Conservation (phyloP, 108 stramenopile genomes). For the Epipyxis sp. region DNA sequence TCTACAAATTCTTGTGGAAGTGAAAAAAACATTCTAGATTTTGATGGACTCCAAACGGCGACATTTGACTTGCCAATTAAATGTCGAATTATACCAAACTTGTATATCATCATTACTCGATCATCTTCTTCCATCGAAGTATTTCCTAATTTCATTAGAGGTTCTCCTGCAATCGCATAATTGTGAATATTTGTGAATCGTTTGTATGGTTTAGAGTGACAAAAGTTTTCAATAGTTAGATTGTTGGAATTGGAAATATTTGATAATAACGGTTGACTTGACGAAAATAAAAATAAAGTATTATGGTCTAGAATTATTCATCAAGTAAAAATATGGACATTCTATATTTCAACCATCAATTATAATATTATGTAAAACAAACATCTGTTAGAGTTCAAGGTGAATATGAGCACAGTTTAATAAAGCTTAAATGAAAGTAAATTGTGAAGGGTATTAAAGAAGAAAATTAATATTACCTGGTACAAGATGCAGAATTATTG, state of each 20-base stretch:
- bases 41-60: not conserved
- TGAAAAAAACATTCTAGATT: not conserved
- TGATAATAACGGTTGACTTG: no score
- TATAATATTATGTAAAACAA: no score
- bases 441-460: not conserved
- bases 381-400: no score
- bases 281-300: no score
- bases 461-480: not conserved
- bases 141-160: not conserved
- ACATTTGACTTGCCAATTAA: not conserved
- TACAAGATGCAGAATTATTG: not conserved
- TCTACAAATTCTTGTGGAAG: not conserved
- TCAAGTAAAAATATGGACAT: no score
- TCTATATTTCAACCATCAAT: no score
- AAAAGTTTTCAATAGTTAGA: no score
- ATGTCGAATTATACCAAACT: conserved; percentile 12
- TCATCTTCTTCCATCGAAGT: not conserved
- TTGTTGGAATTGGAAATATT: no score
- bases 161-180: not conserved
- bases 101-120: not conserved
- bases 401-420: no score
- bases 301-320: no score
- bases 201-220: no score
- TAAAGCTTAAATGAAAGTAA: not conserved
- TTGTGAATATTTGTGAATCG: no score